Evolutionary conservation across 768 basidiomycete species (phyloP).

Genomic region (Symmetrospora coprosmae): DNA sequence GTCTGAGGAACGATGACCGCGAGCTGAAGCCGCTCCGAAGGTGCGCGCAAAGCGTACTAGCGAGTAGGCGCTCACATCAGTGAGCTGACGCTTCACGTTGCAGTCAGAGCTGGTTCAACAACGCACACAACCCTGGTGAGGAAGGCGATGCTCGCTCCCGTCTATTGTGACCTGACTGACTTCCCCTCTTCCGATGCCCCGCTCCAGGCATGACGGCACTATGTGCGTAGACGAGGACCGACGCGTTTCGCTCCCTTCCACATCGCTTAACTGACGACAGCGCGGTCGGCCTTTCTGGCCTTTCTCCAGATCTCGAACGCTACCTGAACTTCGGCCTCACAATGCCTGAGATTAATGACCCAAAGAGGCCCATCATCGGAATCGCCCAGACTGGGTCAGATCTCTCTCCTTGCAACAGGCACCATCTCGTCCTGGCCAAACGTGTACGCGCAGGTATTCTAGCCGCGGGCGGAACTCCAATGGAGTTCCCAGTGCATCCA

Average conservation of each 20-base stretch:
- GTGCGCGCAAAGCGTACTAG: too few species aligned
- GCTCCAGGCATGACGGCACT: too few species aligned
- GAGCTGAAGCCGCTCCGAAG: constrained; percentile 2
- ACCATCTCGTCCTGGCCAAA: constrained; percentile 36
- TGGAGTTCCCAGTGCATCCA: constrained; percentile 38
- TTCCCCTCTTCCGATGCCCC: too few species aligned
- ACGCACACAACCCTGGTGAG: too few species aligned
- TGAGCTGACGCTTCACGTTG: too few species aligned
- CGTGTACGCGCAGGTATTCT: constrained; percentile 36
- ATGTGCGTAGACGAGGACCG: too few species aligned
- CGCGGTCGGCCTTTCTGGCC: too few species aligned
- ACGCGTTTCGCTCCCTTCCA: too few species aligned
- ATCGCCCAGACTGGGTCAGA: constrained; percentile 27
- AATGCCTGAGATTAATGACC: constrained; percentile 20
- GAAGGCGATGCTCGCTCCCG: too few species aligned
- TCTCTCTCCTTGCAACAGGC: constrained; percentile 35
- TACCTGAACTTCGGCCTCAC: constrained; percentile 19
- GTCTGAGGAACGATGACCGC: not conserved
- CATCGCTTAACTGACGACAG: too few species aligned
- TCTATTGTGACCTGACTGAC: too few species aligned
- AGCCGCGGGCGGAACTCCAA: constrained; percentile 36
- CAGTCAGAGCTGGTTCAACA: constrained; percentile 20
- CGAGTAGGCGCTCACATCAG: too few species aligned
- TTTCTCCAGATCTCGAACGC: constrained; percentile 5
- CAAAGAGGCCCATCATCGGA: constrained; percentile 18